Percentiles rank a stretch among this genome's conserved stretches.
phyloP scores from a whole-genome alignment of 2,329 filamentous ascomycete genomes.

The Tolypocladium paradoxum region DNA sequence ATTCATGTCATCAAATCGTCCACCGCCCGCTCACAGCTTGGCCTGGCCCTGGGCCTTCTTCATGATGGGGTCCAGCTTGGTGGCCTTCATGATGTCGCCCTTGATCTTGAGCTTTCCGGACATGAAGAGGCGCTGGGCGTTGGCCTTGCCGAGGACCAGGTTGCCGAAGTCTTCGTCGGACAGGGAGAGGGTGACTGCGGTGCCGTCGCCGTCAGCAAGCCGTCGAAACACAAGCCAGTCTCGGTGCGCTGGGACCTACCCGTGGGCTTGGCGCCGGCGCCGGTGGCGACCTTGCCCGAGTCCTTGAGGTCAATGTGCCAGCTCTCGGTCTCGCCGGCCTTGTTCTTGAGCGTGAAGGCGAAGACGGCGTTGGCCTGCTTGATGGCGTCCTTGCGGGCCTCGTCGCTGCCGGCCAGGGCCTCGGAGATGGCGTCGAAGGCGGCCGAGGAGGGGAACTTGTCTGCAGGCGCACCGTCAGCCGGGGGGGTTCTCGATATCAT shows the following conservation, averaged over 20 bases:
- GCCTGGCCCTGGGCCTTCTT: constrained; percentile 78
- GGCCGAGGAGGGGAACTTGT: constrained; percentile 77
- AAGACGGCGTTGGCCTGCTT: constrained; percentile 83
- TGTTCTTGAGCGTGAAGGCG: constrained; percentile 87
- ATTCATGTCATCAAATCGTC: neutral
- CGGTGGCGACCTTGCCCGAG: constrained; percentile 70
- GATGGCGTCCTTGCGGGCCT: constrained; percentile 76
- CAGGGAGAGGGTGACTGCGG: constrained; percentile 69
- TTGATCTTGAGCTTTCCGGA: constrained; percentile 96
- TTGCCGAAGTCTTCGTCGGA: constrained; percentile 80
- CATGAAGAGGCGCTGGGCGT: constrained; percentile 95
- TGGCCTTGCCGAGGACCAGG: constrained; percentile 77
- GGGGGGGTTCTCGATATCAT: too few species aligned
- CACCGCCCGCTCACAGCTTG: constrained; percentile 54
- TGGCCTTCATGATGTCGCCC: constrained; percentile 98
- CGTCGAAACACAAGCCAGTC: constrained; percentile 31
- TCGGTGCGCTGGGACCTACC: constrained; percentile 62
- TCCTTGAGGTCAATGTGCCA: constrained; percentile 97
- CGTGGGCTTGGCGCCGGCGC: constrained; percentile 68
- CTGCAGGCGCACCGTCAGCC: constrained; percentile 27
- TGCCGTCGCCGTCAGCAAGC: neutral
- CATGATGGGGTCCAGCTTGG: constrained; percentile 86
- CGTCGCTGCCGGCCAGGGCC: constrained; percentile 56
- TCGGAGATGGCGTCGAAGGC: constrained; percentile 83
- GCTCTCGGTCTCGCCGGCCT: constrained; percentile 63